Conservation (phyloP, 345 rosid species). For the Eucalyptus regnans region DNA sequence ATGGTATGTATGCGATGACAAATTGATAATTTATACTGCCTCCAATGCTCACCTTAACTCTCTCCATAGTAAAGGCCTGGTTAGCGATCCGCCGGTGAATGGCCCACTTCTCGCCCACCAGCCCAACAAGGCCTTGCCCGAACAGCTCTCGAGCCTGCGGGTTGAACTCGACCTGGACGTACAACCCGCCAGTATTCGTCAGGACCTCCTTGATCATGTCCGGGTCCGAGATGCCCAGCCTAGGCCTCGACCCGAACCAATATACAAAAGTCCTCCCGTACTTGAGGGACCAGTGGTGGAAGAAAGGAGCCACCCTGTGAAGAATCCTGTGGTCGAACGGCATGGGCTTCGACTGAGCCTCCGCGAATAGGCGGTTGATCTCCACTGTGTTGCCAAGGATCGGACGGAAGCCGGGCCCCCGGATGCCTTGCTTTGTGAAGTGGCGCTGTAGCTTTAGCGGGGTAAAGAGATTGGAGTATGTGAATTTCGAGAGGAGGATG, state of each 20-base stretch:
- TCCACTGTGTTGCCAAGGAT: slow-evolving; percentile 55
- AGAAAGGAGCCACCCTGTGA: slow-evolving; percentile 39
- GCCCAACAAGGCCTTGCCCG: slow-evolving; percentile 55
- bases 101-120: slow-evolving; percentile 56
- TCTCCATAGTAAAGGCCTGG: slow-evolving; percentile 55
- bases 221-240: slow-evolving; percentile 49
- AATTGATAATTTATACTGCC: neutral
- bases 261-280: slow-evolving; percentile 57
- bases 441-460: slow-evolving; percentile 48
- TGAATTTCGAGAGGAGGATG: slow-evolving; percentile 15
- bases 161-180: slow-evolving; percentile 17
- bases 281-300: slow-evolving; percentile 37
- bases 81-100: slow-evolving; percentile 45
- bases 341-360: slow-evolving; percentile 32
- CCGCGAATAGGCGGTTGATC: slow-evolving; percentile 15
- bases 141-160: slow-evolving; percentile 50
- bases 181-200: slow-evolving; percentile 21
- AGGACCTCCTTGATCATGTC: slow-evolving; percentile 50
- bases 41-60: slow-evolving; percentile 37
- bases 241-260: slow-evolving; percentile 71
- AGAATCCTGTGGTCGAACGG: slow-evolving; percentile 23
- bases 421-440: slow-evolving; percentile 32
- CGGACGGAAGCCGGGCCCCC: slow-evolving; percentile 47
- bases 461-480: slow-evolving; percentile 25
- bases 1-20: neutral